phyloP scores from a whole-genome alignment of 1,284 basidiomycete genomes.

The Apiotrichum sp. region DNA sequence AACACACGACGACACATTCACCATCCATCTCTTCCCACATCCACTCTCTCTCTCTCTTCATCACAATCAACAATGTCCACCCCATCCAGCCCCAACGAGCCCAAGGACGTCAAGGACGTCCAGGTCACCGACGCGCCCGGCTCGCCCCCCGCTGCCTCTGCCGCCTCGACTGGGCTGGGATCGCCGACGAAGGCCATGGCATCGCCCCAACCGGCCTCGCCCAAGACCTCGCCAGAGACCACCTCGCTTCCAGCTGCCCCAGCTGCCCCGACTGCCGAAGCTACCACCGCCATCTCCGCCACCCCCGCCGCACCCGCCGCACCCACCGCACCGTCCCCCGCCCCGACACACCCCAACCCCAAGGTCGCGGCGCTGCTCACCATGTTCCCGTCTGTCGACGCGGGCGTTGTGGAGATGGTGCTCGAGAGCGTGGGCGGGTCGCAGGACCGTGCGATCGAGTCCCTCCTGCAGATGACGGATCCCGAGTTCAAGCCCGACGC shows the following conservation, averaged over 20 bases:
- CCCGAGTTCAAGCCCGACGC: conserved; percentile 41
- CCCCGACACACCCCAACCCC: conserved; percentile 19
- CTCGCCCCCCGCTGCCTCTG: neutral
- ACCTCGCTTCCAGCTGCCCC: no score
- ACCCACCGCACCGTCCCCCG: neutral
- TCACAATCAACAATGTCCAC: no score
- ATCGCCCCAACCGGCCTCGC: neutral
- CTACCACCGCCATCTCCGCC: neutral
- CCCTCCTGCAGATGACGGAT: conserved; percentile 44
- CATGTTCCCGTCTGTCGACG: conserved; percentile 43
- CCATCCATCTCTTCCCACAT: no score
- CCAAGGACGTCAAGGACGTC: no score
- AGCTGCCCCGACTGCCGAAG: neutral
- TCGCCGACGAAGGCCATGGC: neutral
- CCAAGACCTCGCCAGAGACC: neutral
- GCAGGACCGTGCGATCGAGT: conserved; percentile 43
- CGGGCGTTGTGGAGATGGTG: conserved; percentile 40
- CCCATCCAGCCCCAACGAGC: no score
- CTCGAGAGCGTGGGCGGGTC: conserved; percentile 39
- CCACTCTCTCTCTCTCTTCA: no score
- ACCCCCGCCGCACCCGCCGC: neutral
- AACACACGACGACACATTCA: no score
- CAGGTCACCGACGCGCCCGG: no score
- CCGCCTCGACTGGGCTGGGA: neutral
- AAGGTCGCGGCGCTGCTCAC: conserved; percentile 34